Conservation (phyloP, 352 stramenopile species). For the Phytophthora fragariaefolia region DNA sequence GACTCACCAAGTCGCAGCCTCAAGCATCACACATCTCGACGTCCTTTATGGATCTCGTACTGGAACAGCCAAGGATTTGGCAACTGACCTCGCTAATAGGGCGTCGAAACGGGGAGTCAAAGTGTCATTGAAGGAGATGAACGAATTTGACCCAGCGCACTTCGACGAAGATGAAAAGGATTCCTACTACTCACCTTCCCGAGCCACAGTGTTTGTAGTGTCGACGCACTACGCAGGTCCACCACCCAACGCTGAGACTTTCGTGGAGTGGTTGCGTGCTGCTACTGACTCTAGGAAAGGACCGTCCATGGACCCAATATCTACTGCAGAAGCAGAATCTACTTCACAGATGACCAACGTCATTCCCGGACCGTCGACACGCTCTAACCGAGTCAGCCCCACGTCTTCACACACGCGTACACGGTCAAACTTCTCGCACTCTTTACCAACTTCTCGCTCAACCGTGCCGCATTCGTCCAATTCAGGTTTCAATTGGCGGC, state of each 20-base stretch:
- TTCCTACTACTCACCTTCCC: conserved; percentile 15
- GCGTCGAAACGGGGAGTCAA: conserved; percentile 55
- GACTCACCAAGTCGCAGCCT: conserved; percentile 5
- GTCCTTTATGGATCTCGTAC: conserved; percentile 93
- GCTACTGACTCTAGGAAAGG: conserved; percentile 6
- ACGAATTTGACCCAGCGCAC: conserved; percentile 49
- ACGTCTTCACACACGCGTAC: not conserved
- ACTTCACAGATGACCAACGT: not conserved
- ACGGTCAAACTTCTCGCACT: not conserved
- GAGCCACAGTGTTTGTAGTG: conserved; percentile 82
- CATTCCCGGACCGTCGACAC: not conserved
- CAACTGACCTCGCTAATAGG: conserved; percentile 57
- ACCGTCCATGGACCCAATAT: not conserved
- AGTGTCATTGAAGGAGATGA: conserved; percentile 9
- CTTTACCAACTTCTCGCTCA: not conserved
- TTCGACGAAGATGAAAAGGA: conserved; percentile 34
- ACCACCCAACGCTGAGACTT: conserved; percentile 44
- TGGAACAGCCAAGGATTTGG: conserved; percentile 91
- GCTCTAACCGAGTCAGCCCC: not conserved
- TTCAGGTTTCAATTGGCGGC: not conserved
- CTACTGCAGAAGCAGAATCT: not conserved
- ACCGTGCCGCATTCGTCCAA: not conserved
- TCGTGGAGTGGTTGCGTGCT: conserved; percentile 13
- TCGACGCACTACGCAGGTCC: conserved; percentile 93
- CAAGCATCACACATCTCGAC: conserved; percentile 44